Base-by-base conservation (phyloP, 2,329 filamentous ascomycete species). In the Metarhizium album region DNA sequence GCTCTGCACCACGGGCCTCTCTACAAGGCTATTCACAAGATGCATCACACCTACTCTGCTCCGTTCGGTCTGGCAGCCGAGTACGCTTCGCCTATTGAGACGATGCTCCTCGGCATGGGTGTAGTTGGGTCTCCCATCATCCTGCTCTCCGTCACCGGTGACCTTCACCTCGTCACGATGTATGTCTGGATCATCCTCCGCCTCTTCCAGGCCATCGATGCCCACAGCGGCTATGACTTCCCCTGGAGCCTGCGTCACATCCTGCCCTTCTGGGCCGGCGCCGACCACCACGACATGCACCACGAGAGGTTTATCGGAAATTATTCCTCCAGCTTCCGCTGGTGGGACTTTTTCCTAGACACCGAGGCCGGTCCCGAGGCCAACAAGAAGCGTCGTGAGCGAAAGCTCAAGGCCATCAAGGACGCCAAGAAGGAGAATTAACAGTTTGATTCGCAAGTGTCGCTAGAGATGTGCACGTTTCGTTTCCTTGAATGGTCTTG, bases 251-350 rank as follows among this genome's bases (percentile, higher is more conserved):
- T 98, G 71, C 89, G 90, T 70, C 88, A 96, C 70, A 87, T 97
- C 76, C 74, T 98, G 48, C 93, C 93, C 35, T 90, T 98, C 80
- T 98, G 93, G 93, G 91, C 91, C 50, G 93, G 93, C 55, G 93
- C 93, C 50, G 84, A 95, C 61, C 91, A 97, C 73, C 93, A 98
- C 74, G 93, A 98, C 64, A 75, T 90, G 43, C 93, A 98, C 73
- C 93, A 98, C 73, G 93, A 98, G 76, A 89, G 90, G 67, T 98
- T 98, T 73, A 90, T 98, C 57, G 93, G 93, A 61, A 98, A 98
- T 76, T 98, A 97, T 68, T 77, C 91, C 48, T 95, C 90, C 66
- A 95, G 88, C 76, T 98, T 98, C 82, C 82, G 91, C 69, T 98
- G 93, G 93, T 98, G 93, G 93, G 93, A 98, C 74, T 95, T 86